A percentile compares a stretch with the other conserved stretches of the same genome.
Evolutionary conservation across 1,284 basidiomycete genomes (phyloP).

Genomic region (Sphaerobolus stellatus): DNA sequence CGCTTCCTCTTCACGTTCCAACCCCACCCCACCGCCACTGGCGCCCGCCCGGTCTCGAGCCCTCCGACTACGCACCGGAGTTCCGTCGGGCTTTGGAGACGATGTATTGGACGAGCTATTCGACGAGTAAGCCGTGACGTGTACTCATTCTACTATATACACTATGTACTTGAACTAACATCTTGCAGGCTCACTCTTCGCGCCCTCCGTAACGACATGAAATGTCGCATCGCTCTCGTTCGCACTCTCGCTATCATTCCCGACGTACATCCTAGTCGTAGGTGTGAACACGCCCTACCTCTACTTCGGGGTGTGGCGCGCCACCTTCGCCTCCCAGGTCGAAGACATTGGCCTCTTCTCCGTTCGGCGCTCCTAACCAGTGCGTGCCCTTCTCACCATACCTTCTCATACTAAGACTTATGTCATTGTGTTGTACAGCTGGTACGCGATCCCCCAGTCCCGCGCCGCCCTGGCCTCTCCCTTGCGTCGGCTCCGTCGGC

Average conservation of each 20-base stretch:
- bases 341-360: constrained; percentile 78
- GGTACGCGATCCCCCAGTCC: background rate
- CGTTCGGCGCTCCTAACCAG: constrained; percentile 94
- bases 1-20: no score
- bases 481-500: background rate
- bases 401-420: background rate
- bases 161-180: no score
- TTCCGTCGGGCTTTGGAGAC: no score
- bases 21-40: no score
- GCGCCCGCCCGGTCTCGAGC: no score
- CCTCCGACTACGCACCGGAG: no score
- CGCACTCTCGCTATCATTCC: constrained; percentile 76
- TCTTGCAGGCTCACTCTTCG: constrained; percentile 78
- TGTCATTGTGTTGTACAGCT: background rate
- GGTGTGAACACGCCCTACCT: constrained; percentile 97
- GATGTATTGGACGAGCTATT: no score
- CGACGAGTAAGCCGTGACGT: no score
- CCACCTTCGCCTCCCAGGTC: constrained; percentile 98
- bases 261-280: constrained; percentile 65
- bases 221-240: constrained; percentile 92
- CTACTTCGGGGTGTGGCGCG: constrained; percentile 99
- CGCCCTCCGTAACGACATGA: constrained; percentile 80
- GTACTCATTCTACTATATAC: no score
- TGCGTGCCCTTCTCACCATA: background rate
- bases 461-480: background rate